Base-by-base conservation (phyloP, 768 basidiomycete species). In the Panellus pusillus region DNA sequence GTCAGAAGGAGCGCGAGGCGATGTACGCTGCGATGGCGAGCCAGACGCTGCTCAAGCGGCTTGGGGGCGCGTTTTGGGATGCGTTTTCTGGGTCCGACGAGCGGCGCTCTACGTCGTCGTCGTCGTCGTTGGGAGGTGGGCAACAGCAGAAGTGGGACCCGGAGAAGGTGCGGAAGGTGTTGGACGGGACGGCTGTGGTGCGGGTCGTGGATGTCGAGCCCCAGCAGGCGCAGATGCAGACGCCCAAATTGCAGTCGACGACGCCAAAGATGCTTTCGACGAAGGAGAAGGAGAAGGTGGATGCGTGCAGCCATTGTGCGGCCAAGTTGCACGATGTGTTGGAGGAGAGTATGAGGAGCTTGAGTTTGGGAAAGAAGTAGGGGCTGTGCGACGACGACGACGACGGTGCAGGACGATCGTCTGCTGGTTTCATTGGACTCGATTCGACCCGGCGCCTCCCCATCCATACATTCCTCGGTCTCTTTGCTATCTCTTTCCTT, bases 51-150 rank as follows among this genome's bases (percentile, higher is more conserved):
- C 60, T 89, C 47, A 72, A 74, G 63, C 85, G 84, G 64, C 76
- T 94, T 29, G 85, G 88, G 5, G 67, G 74, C 18, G 89, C 91
- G 40, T 93, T 94, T 72, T 90, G 91, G 88, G 91, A 92, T 58
- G 93, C 93, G 14, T 94, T 94, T 70, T 78, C 85, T n/a, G 86
- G 84, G 0, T 53, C 68, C 15, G 66, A 71, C 24, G 24, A 24
- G 24, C 24, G 24, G 29, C 45, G 64, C 4, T 54, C 68, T 3
- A 61, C 68, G 9, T 47, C 68, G 28, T 39, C 68, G 3, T 64
- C 70, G 15, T 50, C 69, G 27, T 11, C 62, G 1, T 28, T 39
- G 1, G 27, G 55, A 36, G 49, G 19, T 40, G 58, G 40, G 18
- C 41, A 44, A 43, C 6, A 65, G 38, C 7, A 65, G 38, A 73